Evolutionary conservation across 306 rosid species (phyloP).

Genomic region (Quercus wislizeni): DNA sequence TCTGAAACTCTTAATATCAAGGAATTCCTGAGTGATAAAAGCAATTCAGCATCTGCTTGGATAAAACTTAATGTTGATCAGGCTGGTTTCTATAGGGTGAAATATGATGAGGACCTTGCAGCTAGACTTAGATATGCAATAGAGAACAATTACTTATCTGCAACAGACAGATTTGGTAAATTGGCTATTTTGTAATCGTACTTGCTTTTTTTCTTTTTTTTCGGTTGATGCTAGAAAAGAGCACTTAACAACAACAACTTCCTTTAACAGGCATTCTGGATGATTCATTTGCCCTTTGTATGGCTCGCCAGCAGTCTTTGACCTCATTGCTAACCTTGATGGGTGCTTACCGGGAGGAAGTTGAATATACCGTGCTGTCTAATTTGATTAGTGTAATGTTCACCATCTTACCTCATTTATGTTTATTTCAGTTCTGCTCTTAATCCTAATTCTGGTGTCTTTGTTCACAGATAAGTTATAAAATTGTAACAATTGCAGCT

Average conservation of each 20-base stretch:
- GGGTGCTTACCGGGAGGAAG: constrained; percentile 77
- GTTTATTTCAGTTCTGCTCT: constrained; percentile 12
- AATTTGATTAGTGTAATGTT: constrained; percentile 72
- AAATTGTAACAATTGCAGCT: constrained; percentile 56
- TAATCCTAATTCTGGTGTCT: constrained; percentile 28
- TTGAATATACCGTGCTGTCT: constrained; percentile 78
- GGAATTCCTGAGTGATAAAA: constrained; percentile 39
- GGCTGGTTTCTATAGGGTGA: constrained; percentile 95
- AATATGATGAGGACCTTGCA: constrained; percentile 75
- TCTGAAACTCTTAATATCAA: constrained; percentile 53
- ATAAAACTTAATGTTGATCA: constrained; percentile 90
- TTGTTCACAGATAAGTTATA: constrained; percentile 55
- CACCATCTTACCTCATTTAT: constrained; percentile 22
- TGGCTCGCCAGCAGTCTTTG: constrained; percentile 70
- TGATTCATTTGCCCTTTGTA: constrained; percentile 78
- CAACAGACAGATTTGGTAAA: constrained; percentile 85
- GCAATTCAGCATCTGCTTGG: constrained; percentile 43
- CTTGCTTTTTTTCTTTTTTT: background rate
- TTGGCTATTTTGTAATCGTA: constrained; percentile 12
- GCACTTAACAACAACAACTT: constrained; percentile 19
- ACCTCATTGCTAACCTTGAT: constrained; percentile 76
- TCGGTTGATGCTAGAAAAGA: constrained; percentile 5
- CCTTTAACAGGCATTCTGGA: constrained; percentile 76
- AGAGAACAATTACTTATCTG: constrained; percentile 61
- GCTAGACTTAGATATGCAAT: constrained; percentile 71